Percentiles rank a stretch among this genome's conserved stretches.
These are phyloP conservation scores for Cydonia oblonga DNA, from an alignment of 331 rosid species.

Conservation along the genomic window DNA sequence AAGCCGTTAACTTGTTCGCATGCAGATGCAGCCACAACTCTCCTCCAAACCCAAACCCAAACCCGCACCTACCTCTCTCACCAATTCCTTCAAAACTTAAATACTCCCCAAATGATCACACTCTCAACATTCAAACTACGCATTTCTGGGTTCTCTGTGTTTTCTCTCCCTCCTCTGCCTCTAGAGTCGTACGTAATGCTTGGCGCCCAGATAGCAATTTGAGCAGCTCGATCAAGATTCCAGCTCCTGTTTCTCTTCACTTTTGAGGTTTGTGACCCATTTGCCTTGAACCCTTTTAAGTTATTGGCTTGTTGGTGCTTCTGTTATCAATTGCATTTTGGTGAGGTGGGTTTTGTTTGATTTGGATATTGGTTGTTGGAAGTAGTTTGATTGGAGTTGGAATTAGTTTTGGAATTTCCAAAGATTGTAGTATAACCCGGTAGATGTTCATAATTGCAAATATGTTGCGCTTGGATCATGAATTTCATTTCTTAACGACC, in stretches of 20 bases:
- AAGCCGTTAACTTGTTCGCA: conserved; percentile 21
- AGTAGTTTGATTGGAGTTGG: conserved; percentile 6
- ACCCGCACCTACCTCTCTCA: conserved; percentile 36
- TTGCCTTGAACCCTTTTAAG: conserved; percentile 4
- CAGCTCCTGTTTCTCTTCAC: neutral
- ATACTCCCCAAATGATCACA: conserved; percentile 2
- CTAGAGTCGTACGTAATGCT: conserved; percentile 19
- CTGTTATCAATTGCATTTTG: neutral
- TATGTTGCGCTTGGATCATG: neutral
- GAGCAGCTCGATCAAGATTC: conserved; percentile 16
- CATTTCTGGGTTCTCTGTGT: neutral
- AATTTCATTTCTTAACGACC: neutral
- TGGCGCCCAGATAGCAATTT: conserved; percentile 19
- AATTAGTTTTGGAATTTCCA: conserved; percentile 3
- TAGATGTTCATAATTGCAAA: neutral
- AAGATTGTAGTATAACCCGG: neutral
- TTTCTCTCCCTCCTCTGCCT: neutral
- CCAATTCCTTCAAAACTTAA: conserved; percentile 1
- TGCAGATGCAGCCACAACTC: neutral
- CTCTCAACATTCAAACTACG: neutral
- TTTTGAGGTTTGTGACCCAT: conserved; percentile 35
- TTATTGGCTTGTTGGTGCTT: conserved; percentile 3
- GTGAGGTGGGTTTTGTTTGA: neutral
- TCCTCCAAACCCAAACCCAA: conserved; percentile 46
- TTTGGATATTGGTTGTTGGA: neutral